Evolutionary conservation across 2,329 filamentous ascomycete species (phyloP), one percentile per base, ranked within the genome.

Genomic region (Arthrobotrys iridis): DNA sequence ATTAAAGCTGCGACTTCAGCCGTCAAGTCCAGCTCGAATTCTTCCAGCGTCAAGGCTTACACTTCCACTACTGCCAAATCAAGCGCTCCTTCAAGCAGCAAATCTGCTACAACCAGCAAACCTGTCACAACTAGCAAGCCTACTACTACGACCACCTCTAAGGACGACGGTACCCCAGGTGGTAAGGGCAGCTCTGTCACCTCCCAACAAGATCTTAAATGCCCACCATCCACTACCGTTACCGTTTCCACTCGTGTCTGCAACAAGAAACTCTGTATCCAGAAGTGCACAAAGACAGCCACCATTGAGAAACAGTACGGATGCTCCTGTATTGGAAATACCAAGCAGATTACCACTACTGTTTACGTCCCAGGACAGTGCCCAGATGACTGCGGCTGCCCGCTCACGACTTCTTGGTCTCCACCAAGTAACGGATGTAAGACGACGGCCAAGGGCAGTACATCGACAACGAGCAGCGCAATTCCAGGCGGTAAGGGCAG

Each of bases 191-290:
- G 11, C 22, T n/a, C 22, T 8, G 15, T n/a, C 24, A 8, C 15
- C 15, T 18, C 15, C 37, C 24, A 22, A 26, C 43, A 50, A 28
- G 10, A n/a, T 11, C 37, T 35, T 10, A 20, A 4, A 10, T 65
- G 60, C 20, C 60, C 60, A 20, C 60, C 60, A 26, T 65, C 60
- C n/a, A 55, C 60, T 0, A 65, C 60, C 13, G 22, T 65, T 7
- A 64, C 59, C 1, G 35, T 55, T 8, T 22, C 28, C 10, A 55
- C 30, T 11, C 50, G 50, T n/a, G 6, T 18, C 18, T 55, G 50
- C 30, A 55, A 55, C 50, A 55, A 55, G 50, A 37, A 13, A 10
- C 50, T 55, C 18, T 55, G 50, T 4, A n/a, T 55, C 1, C 1
- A 55, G 2, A 55, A 55, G 30, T 55, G 50, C 28, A 55, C 30